phyloP scores from a whole-genome alignment of 108 stramenopile genomes.

The Cyclotella distinguenda region DNA sequence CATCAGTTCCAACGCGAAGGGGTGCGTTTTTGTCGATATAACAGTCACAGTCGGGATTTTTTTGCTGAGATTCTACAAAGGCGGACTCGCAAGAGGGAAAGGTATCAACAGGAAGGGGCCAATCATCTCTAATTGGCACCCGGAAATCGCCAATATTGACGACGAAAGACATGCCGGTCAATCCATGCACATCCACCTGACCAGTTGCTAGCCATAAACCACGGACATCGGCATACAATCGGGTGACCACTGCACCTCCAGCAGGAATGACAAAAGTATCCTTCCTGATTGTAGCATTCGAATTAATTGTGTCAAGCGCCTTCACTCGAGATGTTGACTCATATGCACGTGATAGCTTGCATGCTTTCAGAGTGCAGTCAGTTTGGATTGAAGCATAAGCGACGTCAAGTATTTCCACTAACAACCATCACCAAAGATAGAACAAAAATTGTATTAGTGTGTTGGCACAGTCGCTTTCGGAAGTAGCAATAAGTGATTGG shows the following conservation, averaged over 20 bases:
- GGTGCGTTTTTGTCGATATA: conserved; percentile 22
- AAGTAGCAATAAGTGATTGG: no score
- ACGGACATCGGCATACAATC: conserved; percentile 7
- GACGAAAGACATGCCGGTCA: conserved; percentile 28
- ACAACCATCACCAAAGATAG: no score
- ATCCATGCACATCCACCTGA: conserved; percentile 22
- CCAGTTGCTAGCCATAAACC: conserved; percentile 27
- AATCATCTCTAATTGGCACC: conserved; percentile 9
- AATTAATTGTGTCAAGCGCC: conserved; percentile 7
- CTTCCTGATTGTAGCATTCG: conserved; percentile 8
- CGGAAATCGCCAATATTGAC: conserved; percentile 22
- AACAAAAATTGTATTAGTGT: no score
- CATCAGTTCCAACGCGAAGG: background rate
- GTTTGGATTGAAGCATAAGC: background rate
- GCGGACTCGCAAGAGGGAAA: conserved; percentile 19
- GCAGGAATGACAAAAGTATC: conserved; percentile 36
- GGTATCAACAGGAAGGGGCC: conserved; percentile 11
- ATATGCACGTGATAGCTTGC: conserved; percentile 10
- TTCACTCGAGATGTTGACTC: conserved; percentile 2
- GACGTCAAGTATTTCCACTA: conserved; percentile 37
- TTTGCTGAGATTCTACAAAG: conserved; percentile 4
- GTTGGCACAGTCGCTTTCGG: no score
- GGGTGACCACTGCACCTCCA: conserved; percentile 26
- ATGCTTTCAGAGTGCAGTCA: conserved; percentile 10
- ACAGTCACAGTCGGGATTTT: conserved; percentile 25